Evolutionary conservation across 2,329 filamentous ascomycete species (phyloP).

Genomic region (Colletotrichum limetticola): DNA sequence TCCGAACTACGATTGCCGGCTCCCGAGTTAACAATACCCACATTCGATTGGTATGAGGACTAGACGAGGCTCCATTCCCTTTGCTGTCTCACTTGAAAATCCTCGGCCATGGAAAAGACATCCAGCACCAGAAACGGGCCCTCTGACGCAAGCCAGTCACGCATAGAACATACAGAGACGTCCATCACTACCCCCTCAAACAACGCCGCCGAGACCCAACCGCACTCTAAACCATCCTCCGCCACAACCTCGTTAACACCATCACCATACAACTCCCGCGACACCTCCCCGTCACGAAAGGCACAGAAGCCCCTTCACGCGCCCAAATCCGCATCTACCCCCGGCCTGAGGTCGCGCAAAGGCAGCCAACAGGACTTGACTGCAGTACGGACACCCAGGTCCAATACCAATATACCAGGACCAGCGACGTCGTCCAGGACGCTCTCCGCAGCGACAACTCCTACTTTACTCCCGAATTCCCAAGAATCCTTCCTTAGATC

Average conservation of each 20-base stretch:
- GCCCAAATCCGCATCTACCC: slow-evolving; percentile 42
- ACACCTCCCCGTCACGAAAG: slow-evolving; percentile 59
- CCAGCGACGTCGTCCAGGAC: slow-evolving; percentile 73
- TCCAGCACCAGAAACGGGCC: slow-evolving; percentile 43
- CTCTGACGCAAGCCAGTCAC: slow-evolving; percentile 37
- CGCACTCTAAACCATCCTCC: slow-evolving; percentile 49
- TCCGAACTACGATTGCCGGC: slow-evolving; percentile 32
- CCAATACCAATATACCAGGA: slow-evolving; percentile 65
- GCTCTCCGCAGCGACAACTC: slow-evolving; percentile 75
- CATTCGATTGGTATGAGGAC: slow-evolving; percentile 34
- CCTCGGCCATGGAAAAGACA: slow-evolving; percentile 50
- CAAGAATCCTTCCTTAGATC: slow-evolving; percentile 72
- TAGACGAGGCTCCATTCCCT: slow-evolving; percentile 34
- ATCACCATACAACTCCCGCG: slow-evolving; percentile 54
- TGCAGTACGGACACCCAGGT: slow-evolving; percentile 63
- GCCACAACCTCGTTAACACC: slow-evolving; percentile 48
- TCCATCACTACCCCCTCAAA: slow-evolving; percentile 41
- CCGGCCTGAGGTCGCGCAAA: slow-evolving; percentile 68
- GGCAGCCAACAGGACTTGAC: slow-evolving; percentile 73
- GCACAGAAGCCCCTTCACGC: slow-evolving; percentile 47
- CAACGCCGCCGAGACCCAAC: slow-evolving; percentile 41
- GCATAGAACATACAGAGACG: slow-evolving; percentile 28
- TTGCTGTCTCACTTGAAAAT: slow-evolving; percentile 38
- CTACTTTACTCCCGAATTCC: slow-evolving; percentile 69
- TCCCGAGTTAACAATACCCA: slow-evolving; percentile 35